Percentiles rank a stretch among this genome's conserved stretches.
These are phyloP conservation scores for Pichia sp. DNA, from an alignment of 1,139 yeast genomes.

Conservation along the genomic window DNA sequence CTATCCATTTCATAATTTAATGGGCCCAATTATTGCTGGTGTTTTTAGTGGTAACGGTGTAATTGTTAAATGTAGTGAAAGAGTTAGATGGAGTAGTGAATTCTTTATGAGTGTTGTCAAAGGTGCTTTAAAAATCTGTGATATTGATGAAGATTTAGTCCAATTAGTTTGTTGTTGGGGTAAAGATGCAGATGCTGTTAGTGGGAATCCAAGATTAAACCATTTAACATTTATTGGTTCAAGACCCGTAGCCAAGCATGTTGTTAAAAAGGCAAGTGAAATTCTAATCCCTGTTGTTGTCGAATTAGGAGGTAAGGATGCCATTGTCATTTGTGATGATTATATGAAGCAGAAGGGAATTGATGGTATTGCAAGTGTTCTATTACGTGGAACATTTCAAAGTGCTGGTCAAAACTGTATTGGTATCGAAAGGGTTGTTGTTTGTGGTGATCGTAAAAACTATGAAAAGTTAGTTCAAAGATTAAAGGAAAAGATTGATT, in stretches of 20 bases:
- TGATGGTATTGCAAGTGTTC: constrained; percentile 63
- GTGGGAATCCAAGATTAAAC: constrained; percentile 71
- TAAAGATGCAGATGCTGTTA: constrained; percentile 76
- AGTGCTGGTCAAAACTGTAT: constrained; percentile 97
- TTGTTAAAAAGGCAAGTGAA: constrained; percentile 72
- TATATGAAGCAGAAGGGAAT: constrained; percentile 42
- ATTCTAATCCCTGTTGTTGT: constrained; percentile 88
- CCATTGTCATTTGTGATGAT: constrained; percentile 77
- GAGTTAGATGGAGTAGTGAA: constrained; percentile 89
- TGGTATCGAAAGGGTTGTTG: constrained; percentile 87
- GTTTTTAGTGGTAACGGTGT: constrained; percentile 87
- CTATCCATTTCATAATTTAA: constrained; percentile 85
- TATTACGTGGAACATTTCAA: constrained; percentile 92
- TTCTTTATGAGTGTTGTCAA: constrained; percentile 68
- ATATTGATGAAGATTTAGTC: constrained; percentile 71
- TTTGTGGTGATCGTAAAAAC: constrained; percentile 45
- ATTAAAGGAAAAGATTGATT: constrained; percentile 50
- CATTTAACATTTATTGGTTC: constrained; percentile 95
- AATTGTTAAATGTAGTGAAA: constrained; percentile 88
- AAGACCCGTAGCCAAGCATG: constrained; percentile 87
- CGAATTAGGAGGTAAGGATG: constrained; percentile 94
- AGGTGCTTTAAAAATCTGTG: constrained; percentile 64
- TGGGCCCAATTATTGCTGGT: constrained; percentile 89
- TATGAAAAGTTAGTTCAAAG: constrained; percentile 57
- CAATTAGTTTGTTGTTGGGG: constrained; percentile 79